These are phyloP conservation scores for Penicillium soppii DNA, from an alignment of 495 filamentous ascomycete genomes.

Conservation along the genomic window DNA sequence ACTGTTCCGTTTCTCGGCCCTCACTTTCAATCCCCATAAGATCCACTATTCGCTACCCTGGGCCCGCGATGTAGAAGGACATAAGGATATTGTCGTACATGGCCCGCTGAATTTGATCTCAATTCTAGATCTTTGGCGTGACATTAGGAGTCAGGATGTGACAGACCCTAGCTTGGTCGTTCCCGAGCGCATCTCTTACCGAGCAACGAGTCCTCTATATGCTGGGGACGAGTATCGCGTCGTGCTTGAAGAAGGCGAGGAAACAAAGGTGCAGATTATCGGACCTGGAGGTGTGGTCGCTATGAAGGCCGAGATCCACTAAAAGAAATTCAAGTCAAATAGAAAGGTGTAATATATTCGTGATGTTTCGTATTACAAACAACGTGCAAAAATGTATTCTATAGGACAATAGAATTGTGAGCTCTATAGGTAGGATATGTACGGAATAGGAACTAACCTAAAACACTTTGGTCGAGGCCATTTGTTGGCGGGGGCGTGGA, in stretches of 20 bases:
- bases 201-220: slow-evolving; percentile 61
- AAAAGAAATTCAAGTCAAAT: background rate
- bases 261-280: slow-evolving; percentile 38
- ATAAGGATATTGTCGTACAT: slow-evolving; percentile 60
- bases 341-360: background rate
- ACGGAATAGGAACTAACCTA: too few relatives aligned
- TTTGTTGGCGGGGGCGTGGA: background rate
- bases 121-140: slow-evolving; percentile 65
- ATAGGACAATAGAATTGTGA: too few relatives aligned
- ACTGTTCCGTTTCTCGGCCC: slow-evolving; percentile 69
- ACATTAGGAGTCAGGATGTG: slow-evolving; percentile 23
- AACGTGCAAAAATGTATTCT: too few relatives aligned
- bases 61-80: slow-evolving; percentile 58
- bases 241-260: slow-evolving; percentile 33
- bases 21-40: slow-evolving; percentile 73
- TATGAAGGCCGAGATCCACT: slow-evolving; percentile 49
- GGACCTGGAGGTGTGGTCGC: slow-evolving; percentile 38
- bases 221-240: slow-evolving; percentile 53
- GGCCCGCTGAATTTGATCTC: slow-evolving; percentile 63
- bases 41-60: slow-evolving; percentile 67
- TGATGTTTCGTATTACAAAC: too few relatives aligned
- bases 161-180: slow-evolving; percentile 21
- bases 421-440: too few relatives aligned
- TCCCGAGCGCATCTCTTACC: slow-evolving; percentile 54
- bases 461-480: too few relatives aligned